A percentile compares a stretch with the other conserved stretches of the same genome.
Conservation (phyloP, 441 rosid genomes). For the Euphorbia celastroides region DNA sequence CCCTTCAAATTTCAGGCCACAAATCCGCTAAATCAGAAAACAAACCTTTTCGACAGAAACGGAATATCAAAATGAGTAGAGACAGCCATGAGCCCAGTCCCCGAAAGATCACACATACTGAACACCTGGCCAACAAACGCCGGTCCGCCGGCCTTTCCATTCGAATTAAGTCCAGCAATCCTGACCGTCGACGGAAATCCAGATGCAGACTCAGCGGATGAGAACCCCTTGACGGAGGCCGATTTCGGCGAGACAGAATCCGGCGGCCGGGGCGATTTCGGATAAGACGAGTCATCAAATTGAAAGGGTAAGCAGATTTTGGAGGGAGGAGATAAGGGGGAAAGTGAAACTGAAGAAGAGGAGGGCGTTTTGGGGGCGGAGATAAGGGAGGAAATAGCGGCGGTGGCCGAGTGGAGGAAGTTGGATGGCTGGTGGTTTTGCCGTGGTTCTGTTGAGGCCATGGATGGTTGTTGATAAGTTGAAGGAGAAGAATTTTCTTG, state of each 20-base stretch:
- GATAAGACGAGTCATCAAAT: conserved; percentile 34
- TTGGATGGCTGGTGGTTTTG: conserved; percentile 29
- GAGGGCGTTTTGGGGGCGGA: conserved; percentile 29
- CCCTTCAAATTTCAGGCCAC: neutral
- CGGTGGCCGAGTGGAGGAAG: conserved; percentile 37
- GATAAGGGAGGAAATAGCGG: conserved; percentile 39
- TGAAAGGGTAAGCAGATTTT: conserved; percentile 54
- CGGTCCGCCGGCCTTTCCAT: conserved; percentile 69
- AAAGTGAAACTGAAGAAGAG: conserved; percentile 29
- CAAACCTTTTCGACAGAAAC: conserved; percentile 68
- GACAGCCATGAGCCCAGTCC: conserved; percentile 92
- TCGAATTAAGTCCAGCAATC: conserved; percentile 59
- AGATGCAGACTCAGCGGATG: conserved; percentile 49
- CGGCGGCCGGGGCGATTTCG: conserved; percentile 24
- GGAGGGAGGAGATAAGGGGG: conserved; percentile 38
- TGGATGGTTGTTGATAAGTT: conserved; percentile 12
- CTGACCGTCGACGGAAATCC: conserved; percentile 78
- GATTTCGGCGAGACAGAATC: conserved; percentile 43
- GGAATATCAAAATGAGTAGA: conserved; percentile 86
- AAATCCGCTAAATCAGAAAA: neutral
- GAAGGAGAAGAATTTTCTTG: no score
- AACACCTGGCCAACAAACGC: conserved; percentile 96
- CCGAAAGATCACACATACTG: conserved; percentile 95
- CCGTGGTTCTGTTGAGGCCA: conserved; percentile 42
- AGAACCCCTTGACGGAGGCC: conserved; percentile 36